Evolutionary conservation across 1,284 basidiomycete species (phyloP).

Genomic region (Pyrrhoderma noxium): DNA sequence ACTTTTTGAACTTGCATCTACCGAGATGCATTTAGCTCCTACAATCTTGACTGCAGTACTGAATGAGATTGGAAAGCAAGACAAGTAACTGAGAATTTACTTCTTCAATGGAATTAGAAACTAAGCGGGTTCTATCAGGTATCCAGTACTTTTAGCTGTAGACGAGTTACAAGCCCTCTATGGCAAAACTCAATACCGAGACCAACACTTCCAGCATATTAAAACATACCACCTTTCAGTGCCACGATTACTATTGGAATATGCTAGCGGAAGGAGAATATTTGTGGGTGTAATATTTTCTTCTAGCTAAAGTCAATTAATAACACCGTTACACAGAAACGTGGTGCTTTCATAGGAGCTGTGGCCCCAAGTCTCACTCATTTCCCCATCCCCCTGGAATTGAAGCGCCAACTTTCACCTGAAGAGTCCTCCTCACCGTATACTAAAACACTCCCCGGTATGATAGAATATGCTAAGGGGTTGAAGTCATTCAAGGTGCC

Average conservation of each 20-base stretch:
- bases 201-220: conserved; percentile 68
- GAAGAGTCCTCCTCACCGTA: conserved; percentile 40
- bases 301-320: background rate
- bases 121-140: conserved; percentile 27
- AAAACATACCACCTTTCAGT: conserved; percentile 78
- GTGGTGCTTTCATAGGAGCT: conserved; percentile 62
- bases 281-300: conserved; percentile 48
- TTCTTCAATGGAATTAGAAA: background rate
- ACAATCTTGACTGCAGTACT: conserved; percentile 61
- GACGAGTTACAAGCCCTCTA: conserved; percentile 87
- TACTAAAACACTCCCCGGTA: conserved; percentile 36
- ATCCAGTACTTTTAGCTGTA: conserved; percentile 77
- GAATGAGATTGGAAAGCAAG: conserved; percentile 61
- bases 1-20: conserved; percentile 53
- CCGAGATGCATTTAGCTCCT: conserved; percentile 51
- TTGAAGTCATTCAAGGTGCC: conserved; percentile 51
- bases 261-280: conserved; percentile 55
- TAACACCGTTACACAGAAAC: conserved; percentile 33
- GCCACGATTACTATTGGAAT: conserved; percentile 75
- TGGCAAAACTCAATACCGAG: conserved; percentile 64
- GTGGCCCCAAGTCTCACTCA: conserved; percentile 48
- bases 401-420: conserved; percentile 46
- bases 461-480: conserved; percentile 48
- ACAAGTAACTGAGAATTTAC: conserved; percentile 37
- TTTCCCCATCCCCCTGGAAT: conserved; percentile 49